Conservation (phyloP, 2,329 filamentous ascomycete genomes). For the Microdochium nivale region DNA sequence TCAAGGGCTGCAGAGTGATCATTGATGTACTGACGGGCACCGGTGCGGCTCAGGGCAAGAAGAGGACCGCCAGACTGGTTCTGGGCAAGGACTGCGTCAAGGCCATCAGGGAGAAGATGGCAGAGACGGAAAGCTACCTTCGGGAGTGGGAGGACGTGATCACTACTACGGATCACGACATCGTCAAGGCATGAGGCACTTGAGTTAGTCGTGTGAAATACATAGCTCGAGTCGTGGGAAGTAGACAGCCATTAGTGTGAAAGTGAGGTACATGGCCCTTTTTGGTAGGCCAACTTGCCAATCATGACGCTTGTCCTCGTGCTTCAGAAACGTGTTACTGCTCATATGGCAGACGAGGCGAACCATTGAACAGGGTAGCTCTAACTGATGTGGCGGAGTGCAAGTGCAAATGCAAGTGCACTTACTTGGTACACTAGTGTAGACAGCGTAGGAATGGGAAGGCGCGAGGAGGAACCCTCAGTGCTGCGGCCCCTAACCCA, state of each 20-base stretch:
- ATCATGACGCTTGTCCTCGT: too few relatives aligned
- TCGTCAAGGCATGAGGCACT: conserved; percentile 7
- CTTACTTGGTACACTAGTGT: not conserved
- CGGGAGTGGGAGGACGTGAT: conserved; percentile 39
- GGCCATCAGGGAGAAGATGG: conserved; percentile 32
- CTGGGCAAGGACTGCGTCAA: conserved; percentile 43
- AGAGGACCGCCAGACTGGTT: conserved; percentile 43
- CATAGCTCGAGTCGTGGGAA: too few relatives aligned
- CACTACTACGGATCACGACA: conserved; percentile 25
- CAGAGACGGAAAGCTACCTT: conserved; percentile 30
- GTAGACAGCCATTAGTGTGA: too few relatives aligned
- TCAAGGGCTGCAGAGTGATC: conserved; percentile 41
- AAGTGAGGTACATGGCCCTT: too few relatives aligned
- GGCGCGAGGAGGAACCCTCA: too few relatives aligned
- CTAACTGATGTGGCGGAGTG: not conserved
- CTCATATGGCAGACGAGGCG: too few relatives aligned
- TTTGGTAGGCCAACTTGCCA: too few relatives aligned
- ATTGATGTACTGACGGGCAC: conserved; percentile 45
- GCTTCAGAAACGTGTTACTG: too few relatives aligned
- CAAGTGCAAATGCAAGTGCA: not conserved
- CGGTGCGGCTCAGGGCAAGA: conserved; percentile 35
- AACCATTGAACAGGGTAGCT: too few relatives aligned
- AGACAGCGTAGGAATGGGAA: too few relatives aligned
- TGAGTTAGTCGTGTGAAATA: too few relatives aligned
- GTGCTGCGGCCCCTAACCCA: too few relatives aligned